Conservation (phyloP, 768 basidiomycete genomes). For the Lentinus brumalis region DNA sequence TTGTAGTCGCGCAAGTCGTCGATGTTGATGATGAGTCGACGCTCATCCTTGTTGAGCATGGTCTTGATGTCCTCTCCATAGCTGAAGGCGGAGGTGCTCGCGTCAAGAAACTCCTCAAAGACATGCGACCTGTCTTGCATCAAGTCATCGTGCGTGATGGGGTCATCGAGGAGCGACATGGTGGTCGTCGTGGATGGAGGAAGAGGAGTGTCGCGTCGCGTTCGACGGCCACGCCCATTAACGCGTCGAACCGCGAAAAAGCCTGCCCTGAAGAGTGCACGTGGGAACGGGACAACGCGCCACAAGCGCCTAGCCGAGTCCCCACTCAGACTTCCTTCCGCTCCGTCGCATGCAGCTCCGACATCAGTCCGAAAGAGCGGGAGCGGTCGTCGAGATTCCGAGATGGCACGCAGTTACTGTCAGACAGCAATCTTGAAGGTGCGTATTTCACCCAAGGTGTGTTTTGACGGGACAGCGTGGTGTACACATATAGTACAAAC, state of each 20-base stretch:
- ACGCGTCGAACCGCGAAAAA: slow-evolving; percentile 27
- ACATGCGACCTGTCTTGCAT: slow-evolving; percentile 75
- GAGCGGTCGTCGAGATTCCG: neutral
- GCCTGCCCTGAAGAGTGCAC: slow-evolving; percentile 36
- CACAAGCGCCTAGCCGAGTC: neutral
- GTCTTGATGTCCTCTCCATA: slow-evolving; percentile 84
- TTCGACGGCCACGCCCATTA: slow-evolving; percentile 17
- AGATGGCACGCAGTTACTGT: neutral
- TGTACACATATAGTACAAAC: slow-evolving; percentile 19
- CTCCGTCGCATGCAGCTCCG: neutral
- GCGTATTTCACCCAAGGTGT: slow-evolving; percentile 5
- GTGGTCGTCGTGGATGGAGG: slow-evolving; percentile 4
- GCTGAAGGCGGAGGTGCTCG: slow-evolving; percentile 67
- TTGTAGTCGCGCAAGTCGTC: slow-evolving; percentile 95
- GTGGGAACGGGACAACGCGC: neutral
- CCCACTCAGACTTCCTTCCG: neutral
- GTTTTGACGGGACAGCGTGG: neutral
- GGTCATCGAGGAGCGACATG: slow-evolving; percentile 50
- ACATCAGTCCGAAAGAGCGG: neutral
- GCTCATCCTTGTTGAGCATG: slow-evolving; percentile 80
- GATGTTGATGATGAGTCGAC: slow-evolving; percentile 91
- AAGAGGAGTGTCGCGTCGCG: slow-evolving; percentile 27
- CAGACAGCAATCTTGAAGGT: neutral
- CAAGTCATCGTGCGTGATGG: slow-evolving; percentile 68
- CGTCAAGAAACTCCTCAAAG: slow-evolving; percentile 83